Percentiles rank a stretch among this genome's conserved stretches.
Conservation (phyloP, 208 protist species). For the Leptomonas pyrrhocoris region DNA sequence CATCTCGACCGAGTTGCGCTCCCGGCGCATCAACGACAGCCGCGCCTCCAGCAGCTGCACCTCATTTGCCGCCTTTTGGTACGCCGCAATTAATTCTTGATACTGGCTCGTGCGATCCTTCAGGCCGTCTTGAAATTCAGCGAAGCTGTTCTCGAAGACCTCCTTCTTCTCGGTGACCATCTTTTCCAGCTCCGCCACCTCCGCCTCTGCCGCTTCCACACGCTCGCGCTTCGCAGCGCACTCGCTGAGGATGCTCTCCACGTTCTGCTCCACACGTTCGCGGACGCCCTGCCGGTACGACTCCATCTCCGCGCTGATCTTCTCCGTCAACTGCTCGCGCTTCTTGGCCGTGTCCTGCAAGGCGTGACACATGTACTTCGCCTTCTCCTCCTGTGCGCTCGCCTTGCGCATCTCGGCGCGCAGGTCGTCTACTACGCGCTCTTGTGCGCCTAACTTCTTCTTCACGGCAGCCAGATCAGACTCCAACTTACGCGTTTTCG, state of each 20-base stretch:
- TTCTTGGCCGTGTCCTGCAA: slow-evolving; percentile 58
- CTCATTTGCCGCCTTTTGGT: slow-evolving; percentile 43
- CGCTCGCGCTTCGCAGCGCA: slow-evolving; percentile 46
- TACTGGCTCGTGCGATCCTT: slow-evolving; percentile 43
- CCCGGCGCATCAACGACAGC: slow-evolving; percentile 50
- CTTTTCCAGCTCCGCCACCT: slow-evolving; percentile 55
- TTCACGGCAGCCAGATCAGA: slow-evolving; percentile 62
- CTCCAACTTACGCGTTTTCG: slow-evolving; percentile 68
- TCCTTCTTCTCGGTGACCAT: slow-evolving; percentile 54
- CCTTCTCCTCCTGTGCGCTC: slow-evolving; percentile 30
- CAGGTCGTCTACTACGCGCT: slow-evolving; percentile 41
- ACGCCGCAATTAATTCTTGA: slow-evolving; percentile 54
- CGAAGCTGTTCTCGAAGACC: slow-evolving; percentile 62
- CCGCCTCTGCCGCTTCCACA: slow-evolving; percentile 41
- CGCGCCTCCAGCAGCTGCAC: slow-evolving; percentile 59
- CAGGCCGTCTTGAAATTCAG: slow-evolving; percentile 38
- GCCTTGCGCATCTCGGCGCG: slow-evolving; percentile 35
- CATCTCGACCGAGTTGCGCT: slow-evolving; percentile 50
- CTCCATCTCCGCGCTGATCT: slow-evolving; percentile 61
- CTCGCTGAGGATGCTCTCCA: slow-evolving; percentile 49
- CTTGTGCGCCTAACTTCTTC: slow-evolving; percentile 45
- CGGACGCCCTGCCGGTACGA: slow-evolving; percentile 44
- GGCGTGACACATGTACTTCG: slow-evolving; percentile 49
- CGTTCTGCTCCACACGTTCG: slow-evolving; percentile 47
- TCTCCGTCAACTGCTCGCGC: slow-evolving; percentile 51